Base-by-base conservation (phyloP, 345 rosid genomes). In the Acer yangbiense region DNA sequence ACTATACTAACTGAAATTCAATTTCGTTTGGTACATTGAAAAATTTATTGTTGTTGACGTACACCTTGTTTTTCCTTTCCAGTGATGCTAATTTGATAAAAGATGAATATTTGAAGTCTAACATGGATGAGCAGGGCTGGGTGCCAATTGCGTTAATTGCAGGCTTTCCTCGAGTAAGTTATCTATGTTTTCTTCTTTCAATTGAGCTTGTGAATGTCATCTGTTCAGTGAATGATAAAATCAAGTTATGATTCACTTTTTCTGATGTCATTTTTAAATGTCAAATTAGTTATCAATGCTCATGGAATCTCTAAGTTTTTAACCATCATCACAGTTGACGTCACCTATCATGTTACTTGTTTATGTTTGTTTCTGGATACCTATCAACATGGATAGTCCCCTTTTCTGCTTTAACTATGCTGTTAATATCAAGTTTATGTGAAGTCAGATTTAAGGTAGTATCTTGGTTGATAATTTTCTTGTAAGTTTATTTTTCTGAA, bases 71-170 rank as follows among this genome's bases (percentile, higher is more conserved):
- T 84, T 66, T 68, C 57, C 50, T 21, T 77, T 71, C 78, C 82
- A 90, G 94, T 72, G 90, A 90, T 80, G 81, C 62, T 71, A 90
- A 90, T 83, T 77, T 90, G 82, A 71, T 82, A 16, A 82, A 78
- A 67, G 91, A 88, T 39, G 85, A 82, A 17, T 88, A n/a, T 75
- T 75, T 88, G 68, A 86, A 86, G 83, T 86, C 87, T 52, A 83
- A 86, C 55, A 88, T 88, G 91, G 88, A 88, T 75, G 81, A 81
- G 46, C 80, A 83, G 61, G 91, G 91, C 27, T 88, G 89, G 89
- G 91, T 88, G 27, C 74, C 89, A 18, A 70, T 88, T 77, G 73
- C 83, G 67, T 77, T 88, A 77, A 85, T 88, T 73, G 91, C 91
- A 6, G 80, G 86, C 75, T 88, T 88, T 77, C 87, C 82, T 41